phyloP scores from a whole-genome alignment of 495 filamentous ascomycete genomes.

The Thozetella sp. region DNA sequence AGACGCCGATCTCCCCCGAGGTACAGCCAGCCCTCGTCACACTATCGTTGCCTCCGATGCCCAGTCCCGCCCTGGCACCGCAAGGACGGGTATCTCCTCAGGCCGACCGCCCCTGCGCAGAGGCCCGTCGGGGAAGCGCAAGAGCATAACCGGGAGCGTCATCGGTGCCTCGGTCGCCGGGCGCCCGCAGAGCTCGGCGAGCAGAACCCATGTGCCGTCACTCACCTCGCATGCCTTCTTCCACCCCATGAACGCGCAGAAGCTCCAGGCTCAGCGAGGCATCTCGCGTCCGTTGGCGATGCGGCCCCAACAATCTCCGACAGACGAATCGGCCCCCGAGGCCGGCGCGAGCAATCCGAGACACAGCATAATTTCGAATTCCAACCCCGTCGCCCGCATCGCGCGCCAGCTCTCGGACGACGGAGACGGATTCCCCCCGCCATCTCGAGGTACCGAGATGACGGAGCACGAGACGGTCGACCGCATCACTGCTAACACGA shows the following conservation, averaged over 20 bases:
- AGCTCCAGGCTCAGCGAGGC: slow-evolving; percentile 86
- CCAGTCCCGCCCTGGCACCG: slow-evolving; percentile 48
- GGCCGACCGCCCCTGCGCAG: slow-evolving; percentile 49
- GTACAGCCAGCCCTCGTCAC: slow-evolving; percentile 30
- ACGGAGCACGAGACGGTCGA: slow-evolving; percentile 67
- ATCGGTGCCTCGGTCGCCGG: slow-evolving; percentile 37
- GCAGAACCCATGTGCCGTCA: slow-evolving; percentile 86
- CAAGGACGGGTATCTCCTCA: slow-evolving; percentile 50
- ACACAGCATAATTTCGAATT: slow-evolving; percentile 46
- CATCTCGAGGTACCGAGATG: slow-evolving; percentile 77
- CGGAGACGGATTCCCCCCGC: slow-evolving; percentile 57
- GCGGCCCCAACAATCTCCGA: slow-evolving; percentile 28
- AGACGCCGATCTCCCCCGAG: slow-evolving; percentile 33
- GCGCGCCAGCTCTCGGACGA: slow-evolving; percentile 44
- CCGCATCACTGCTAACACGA: slow-evolving; percentile 72
- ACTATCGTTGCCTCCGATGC: slow-evolving; percentile 42
- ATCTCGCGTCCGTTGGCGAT: slow-evolving; percentile 40
- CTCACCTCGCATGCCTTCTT: slow-evolving; percentile 91
- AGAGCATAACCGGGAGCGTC: slow-evolving; percentile 42
- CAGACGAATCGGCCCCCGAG: slow-evolving; percentile 37
- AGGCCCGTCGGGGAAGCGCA: slow-evolving; percentile 37
- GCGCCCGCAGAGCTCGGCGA: slow-evolving; percentile 68
- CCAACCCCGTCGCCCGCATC: slow-evolving; percentile 29
- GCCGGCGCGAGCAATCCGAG: slow-evolving; percentile 37
- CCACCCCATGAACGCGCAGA: slow-evolving; percentile 94